phyloP scores from a whole-genome alignment of 2,329 filamentous ascomycete genomes.

The Parastagonospora nodorum region DNA sequence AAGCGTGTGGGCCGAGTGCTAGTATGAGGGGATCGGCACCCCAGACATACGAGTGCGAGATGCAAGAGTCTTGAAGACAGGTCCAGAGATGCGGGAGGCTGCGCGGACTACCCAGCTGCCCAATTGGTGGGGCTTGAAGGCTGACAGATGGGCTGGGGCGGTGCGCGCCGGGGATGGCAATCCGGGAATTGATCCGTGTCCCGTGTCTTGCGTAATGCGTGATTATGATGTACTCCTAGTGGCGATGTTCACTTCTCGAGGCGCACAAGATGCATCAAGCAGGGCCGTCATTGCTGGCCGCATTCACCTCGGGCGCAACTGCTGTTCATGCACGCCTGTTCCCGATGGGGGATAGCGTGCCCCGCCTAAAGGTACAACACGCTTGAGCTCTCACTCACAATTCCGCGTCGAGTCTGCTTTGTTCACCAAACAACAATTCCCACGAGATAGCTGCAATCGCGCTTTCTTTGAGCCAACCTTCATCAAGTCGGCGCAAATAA shows the following conservation, averaged over 20 bases:
- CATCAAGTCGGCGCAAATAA: neutral
- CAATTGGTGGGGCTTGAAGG: conserved; percentile 19
- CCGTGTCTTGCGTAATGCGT: neutral
- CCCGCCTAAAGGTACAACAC: conserved; percentile 23
- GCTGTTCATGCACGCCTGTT: conserved; percentile 25
- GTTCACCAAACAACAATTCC: neutral
- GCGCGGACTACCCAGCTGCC: conserved; percentile 29
- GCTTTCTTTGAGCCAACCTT: neutral
- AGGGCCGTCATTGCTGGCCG: conserved; percentile 3
- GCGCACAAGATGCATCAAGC: neutral
- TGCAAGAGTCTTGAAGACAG: conserved; percentile 15
- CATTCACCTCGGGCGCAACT: conserved; percentile 19
- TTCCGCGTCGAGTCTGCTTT: conserved; percentile 7
- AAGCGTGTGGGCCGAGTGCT: conserved; percentile 15
- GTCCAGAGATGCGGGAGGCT: conserved; percentile 15
- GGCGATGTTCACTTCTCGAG: too few relatives aligned
- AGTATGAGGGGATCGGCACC: conserved; percentile 27
- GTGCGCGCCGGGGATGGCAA: conserved; percentile 30
- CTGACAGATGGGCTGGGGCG: conserved; percentile 28
- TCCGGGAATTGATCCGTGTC: conserved; percentile 24
- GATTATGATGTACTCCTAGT: neutral
- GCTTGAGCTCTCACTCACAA: conserved; percentile 23
- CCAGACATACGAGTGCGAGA: conserved; percentile 32
- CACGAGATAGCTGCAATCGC: neutral
- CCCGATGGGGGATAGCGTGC: conserved; percentile 34